Evolutionary conservation across 176 grass and related monocot species (phyloP), one percentile per base, ranked within the genome.

Genomic region (Carex myosuroides): DNA sequence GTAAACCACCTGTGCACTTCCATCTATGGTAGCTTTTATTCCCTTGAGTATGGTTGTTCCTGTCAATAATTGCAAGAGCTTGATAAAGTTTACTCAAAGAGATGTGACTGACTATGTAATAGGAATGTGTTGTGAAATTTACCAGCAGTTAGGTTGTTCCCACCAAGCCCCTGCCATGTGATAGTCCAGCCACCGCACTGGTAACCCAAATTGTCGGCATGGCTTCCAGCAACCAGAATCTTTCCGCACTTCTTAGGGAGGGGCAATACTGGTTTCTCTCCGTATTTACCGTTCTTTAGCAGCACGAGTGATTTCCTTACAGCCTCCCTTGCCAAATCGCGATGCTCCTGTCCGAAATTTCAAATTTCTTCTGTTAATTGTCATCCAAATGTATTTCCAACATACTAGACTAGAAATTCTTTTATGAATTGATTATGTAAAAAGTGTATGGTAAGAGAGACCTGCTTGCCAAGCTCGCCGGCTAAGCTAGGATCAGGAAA

Each of bases 171-270:
- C 4, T 92, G 91, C 94, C 90, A 94, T 55, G 77, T 79, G 10
- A 92, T 92, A 64, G 94, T 97, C 94, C 91, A 97, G 16, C 94
- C 94, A 52, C 94, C 90, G 18, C 94, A 94, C 64, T 97, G 94
- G 61, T 84, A 87, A 41, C 94, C 91, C 59, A 92, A 86, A 60
- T 97, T 79, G 48, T 94, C 73, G 13, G 91, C 91, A 81, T 97
- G 85, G 79, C 48, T 88, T 13, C 91, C 91, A 2, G 88, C 88
- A 20, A 90, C 86, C 2, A 97, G 88, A 57, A 97, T 87, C 82
- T 75, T 86, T 5, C 64, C 8, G 0, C 85, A 55, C 1, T 86
- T 90, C 68, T 88, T 94, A 14, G 92, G 85, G 13, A 94, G 85
- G 8, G 92, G 89, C 30, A 91, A 68, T 14, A 84, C 12, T 29